Conservation (phyloP, 1,284 basidiomycete genomes). For the Naganishia albida region DNA sequence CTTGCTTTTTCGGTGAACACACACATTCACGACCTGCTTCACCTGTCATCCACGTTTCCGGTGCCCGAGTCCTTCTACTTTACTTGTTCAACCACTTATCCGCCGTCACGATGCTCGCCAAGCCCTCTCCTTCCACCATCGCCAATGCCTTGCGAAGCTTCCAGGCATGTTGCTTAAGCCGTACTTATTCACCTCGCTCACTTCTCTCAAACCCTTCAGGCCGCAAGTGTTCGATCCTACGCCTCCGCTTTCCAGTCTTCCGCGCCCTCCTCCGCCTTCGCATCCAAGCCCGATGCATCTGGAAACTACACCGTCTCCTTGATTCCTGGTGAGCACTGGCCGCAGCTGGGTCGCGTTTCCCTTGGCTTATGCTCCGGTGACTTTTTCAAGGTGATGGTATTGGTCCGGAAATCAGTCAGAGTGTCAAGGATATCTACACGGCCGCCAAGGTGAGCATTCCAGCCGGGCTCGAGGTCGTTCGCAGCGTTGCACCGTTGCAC, state of each 20-base stretch:
- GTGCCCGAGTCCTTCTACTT: not conserved
- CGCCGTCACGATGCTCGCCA: constrained; percentile 29
- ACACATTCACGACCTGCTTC: not conserved
- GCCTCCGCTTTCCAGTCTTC: constrained; percentile 50
- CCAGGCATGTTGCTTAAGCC: constrained; percentile 39
- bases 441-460: constrained; percentile 65
- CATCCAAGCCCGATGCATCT: constrained; percentile 79
- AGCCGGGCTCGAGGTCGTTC: constrained; percentile 36
- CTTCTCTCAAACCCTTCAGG: not conserved
- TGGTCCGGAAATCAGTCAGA: constrained; percentile 96
- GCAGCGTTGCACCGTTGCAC: not conserved
- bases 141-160: constrained; percentile 41
- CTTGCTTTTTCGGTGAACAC: not conserved
- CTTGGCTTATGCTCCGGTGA: not conserved
- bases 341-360: constrained; percentile 40
- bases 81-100: not conserved
- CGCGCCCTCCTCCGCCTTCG: constrained; percentile 76
- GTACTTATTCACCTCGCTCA: not conserved
- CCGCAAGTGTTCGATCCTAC: constrained; percentile 43
- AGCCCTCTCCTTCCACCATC: constrained; percentile 33
- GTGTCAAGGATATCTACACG: constrained; percentile 89
- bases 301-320: constrained; percentile 76
- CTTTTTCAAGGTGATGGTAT: constrained; percentile 62
- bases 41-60: not conserved
- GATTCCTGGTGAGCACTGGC: constrained; percentile 40